Evolutionary conservation across 1,284 basidiomycete species (phyloP).

Genomic region (Moesziomyces parantarcticus): DNA sequence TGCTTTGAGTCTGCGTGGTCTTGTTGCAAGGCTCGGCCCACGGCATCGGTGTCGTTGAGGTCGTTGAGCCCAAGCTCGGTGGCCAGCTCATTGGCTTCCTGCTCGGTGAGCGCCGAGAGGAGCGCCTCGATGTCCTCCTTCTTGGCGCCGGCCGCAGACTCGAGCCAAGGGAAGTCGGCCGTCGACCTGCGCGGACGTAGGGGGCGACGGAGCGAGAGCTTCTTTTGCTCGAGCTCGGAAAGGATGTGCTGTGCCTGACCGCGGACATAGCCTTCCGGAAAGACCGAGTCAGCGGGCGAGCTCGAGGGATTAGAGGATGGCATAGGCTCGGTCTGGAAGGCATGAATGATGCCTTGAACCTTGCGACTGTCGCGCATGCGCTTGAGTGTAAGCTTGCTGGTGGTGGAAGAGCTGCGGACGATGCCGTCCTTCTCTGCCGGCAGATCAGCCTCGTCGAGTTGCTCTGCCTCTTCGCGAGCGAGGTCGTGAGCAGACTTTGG

Average conservation of each 20-base stretch:
- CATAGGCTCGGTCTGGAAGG: constrained; percentile 43
- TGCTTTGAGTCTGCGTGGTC: not conserved
- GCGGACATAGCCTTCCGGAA: constrained; percentile 49
- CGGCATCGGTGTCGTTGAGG: constrained; percentile 33
- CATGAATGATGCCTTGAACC: constrained; percentile 55
- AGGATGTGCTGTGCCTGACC: constrained; percentile 49
- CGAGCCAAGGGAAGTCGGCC: constrained; percentile 43
- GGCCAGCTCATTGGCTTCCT: constrained; percentile 49
- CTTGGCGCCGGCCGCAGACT: constrained; percentile 7
- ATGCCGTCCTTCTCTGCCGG: constrained; percentile 23
- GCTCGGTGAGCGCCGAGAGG: constrained; percentile 31
- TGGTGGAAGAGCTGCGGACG: constrained; percentile 28
- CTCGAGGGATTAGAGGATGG: not conserved
- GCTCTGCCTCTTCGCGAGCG: constrained; percentile 26
- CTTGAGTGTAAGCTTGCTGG: constrained; percentile 54
- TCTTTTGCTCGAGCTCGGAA: constrained; percentile 42
- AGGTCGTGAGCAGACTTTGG: constrained; percentile 34
- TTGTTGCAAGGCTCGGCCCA: constrained; percentile 11
- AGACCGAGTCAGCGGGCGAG: constrained; percentile 28
- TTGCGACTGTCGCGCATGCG: constrained; percentile 57
- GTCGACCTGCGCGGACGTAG: constrained; percentile 38
- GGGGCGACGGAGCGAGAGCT: constrained; percentile 34
- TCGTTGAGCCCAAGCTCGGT: constrained; percentile 44
- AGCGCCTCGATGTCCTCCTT: constrained; percentile 38
- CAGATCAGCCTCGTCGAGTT: constrained; percentile 6